phyloP scores from a whole-genome alignment of 305 asterid species.

The Plantago coronopus region DNA sequence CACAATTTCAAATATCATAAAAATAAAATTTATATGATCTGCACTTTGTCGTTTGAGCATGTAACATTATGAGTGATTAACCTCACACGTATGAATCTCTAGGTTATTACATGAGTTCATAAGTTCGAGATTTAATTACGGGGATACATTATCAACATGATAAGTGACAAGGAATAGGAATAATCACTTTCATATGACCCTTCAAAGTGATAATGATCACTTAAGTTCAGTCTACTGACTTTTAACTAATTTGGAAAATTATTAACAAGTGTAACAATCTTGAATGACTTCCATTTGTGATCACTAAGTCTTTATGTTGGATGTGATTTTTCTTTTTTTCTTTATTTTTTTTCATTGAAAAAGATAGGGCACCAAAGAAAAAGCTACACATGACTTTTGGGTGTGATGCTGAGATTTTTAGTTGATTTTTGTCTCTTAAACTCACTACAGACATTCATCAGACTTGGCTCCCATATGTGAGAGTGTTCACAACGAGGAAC shows the following conservation, averaged over 20 bases:
- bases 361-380: background rate
- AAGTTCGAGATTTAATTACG: too few relatives aligned
- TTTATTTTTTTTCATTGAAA: background rate
- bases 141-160: too few relatives aligned
- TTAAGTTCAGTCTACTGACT: background rate
- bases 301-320: background rate
- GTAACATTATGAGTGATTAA: too few relatives aligned
- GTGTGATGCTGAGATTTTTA: background rate
- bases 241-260: background rate
- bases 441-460: background rate
- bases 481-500: background rate
- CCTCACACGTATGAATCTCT: too few relatives aligned
- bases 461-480: background rate
- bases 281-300: background rate
- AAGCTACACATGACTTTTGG: background rate
- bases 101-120: too few relatives aligned
- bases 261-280: background rate
- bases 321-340: background rate
- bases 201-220: background rate
- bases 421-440: background rate
- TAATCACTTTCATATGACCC: background rate
- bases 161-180: too few relatives aligned
- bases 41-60: too few relatives aligned
- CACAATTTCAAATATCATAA: too few relatives aligned
- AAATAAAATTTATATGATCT: too few relatives aligned